A percentile compares a stretch with the other conserved stretches of the same genome.
These are phyloP conservation scores for Rubia peregrina DNA, from an alignment of 305 asterid genomes.

Conservation along the genomic window DNA sequence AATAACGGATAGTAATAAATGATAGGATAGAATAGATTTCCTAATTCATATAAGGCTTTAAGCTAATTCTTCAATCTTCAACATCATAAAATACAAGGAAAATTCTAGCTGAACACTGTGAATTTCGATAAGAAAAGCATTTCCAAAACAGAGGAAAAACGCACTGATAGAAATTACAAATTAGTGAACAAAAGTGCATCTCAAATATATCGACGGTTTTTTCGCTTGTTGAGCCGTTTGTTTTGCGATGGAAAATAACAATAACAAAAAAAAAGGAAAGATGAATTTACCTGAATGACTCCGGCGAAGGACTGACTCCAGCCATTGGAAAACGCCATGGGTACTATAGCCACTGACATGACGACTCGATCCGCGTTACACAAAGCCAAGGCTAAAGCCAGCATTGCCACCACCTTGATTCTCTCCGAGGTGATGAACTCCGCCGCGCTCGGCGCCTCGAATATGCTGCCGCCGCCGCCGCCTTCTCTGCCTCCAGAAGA, in stretches of 20 bases:
- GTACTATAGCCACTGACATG: slow-evolving; percentile 95
- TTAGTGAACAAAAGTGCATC: background rate
- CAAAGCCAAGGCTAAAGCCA: slow-evolving; percentile 79
- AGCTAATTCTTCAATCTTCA: background rate
- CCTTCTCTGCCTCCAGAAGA: slow-evolving; percentile 28
- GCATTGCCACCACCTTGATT: slow-evolving; percentile 92
- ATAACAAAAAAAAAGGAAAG: background rate
- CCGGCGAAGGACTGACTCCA: slow-evolving; percentile 93
- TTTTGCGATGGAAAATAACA: background rate
- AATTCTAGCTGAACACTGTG: background rate
- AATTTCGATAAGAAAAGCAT: background rate
- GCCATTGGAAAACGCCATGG: slow-evolving; percentile 61
- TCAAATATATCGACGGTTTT: background rate
- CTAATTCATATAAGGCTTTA: background rate
- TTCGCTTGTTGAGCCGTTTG: background rate
- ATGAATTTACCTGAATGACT: slow-evolving; percentile 61
- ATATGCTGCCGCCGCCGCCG: slow-evolving; percentile 5
- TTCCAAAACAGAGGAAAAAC: background rate
- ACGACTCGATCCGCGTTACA: slow-evolving; percentile 97
- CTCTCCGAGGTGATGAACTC: slow-evolving; percentile 97
- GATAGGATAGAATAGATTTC: background rate
- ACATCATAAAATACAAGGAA: background rate
- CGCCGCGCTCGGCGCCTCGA: slow-evolving; percentile 37
- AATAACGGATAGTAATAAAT: background rate
- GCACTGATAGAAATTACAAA: background rate